Percentiles rank a stretch among this genome's conserved stretches.
Conservation (phyloP, 208 protist genomes). For the Trypanosoma boissoni region DNA sequence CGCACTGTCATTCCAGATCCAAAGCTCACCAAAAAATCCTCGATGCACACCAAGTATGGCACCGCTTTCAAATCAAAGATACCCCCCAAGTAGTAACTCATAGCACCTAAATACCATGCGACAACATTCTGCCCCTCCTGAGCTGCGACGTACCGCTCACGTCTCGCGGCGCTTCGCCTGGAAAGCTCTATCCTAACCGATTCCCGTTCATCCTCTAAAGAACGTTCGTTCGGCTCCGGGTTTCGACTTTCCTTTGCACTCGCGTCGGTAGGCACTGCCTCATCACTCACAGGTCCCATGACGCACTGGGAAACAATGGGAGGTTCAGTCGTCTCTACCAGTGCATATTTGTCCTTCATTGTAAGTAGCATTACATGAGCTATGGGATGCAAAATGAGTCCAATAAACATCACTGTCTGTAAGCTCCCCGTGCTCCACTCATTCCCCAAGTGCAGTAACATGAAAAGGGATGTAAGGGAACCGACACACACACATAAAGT, state of each 20-base stretch:
- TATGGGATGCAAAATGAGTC: constrained; percentile 25
- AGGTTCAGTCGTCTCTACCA: constrained; percentile 6
- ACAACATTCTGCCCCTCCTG: too few relatives aligned
- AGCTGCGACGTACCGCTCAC: background rate
- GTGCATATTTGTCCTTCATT: constrained; percentile 27
- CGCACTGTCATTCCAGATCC: constrained; percentile 62
- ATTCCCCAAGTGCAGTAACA: constrained; percentile 40
- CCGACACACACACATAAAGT: constrained; percentile 54
- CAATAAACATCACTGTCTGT: constrained; percentile 29
- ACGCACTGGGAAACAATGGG: background rate
- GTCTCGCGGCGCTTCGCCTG: background rate
- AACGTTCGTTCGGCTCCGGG: background rate
- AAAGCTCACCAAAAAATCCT: constrained; percentile 43
- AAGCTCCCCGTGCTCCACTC: constrained; percentile 31
- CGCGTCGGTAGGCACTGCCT: background rate
- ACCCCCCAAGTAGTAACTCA: background rate
- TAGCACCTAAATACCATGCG: too few relatives aligned
- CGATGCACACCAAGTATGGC: constrained; percentile 49
- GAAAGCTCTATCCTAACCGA: background rate
- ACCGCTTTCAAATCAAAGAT: constrained; percentile 24
- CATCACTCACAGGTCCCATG: background rate
- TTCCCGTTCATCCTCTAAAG: background rate
- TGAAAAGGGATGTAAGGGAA: constrained; percentile 29
- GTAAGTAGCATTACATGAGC: constrained; percentile 21
- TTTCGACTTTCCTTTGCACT: background rate